A percentile compares a stretch with the other conserved stretches of the same genome.
phyloP scores from a whole-genome alignment of 1,284 basidiomycete species.

The Trichosporon asahii region DNA sequence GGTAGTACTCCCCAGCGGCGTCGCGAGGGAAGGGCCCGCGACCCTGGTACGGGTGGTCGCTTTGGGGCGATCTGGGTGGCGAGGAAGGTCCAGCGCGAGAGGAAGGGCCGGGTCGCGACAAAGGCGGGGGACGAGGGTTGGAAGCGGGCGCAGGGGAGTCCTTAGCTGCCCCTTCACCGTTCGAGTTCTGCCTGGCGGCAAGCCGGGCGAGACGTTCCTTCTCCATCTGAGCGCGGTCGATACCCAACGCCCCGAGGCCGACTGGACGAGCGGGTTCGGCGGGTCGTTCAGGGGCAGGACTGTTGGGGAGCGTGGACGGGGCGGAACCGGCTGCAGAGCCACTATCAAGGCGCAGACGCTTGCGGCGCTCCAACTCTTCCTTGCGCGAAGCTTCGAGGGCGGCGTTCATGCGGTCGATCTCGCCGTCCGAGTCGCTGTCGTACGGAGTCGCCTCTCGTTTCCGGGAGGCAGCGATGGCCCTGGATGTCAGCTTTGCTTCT shows the following conservation, averaged over 20 bases:
- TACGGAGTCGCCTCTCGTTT: not conserved
- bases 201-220: slow-evolving; percentile 44
- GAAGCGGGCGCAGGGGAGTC: not conserved
- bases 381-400: slow-evolving; percentile 25
- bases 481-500: slow-evolving; percentile 14
- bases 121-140: not conserved
- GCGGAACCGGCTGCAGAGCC: slow-evolving; percentile 4
- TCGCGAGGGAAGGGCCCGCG: slow-evolving; percentile 34
- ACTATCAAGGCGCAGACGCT: slow-evolving; percentile 10
- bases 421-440: slow-evolving; percentile 21
- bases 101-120: not conserved
- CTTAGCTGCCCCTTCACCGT: not conserved
- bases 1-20: slow-evolving; percentile 46
- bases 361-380: slow-evolving; percentile 19
- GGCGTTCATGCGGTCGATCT: slow-evolving; percentile 23
- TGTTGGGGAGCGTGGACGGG: not conserved
- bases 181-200: slow-evolving; percentile 21
- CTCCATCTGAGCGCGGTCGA: slow-evolving; percentile 47
- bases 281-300: not conserved
- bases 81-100: not conserved
- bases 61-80: not conserved
- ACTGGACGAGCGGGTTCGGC: not conserved
- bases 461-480: slow-evolving; percentile 40
- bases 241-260: slow-evolving; percentile 23
- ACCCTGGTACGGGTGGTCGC: slow-evolving; percentile 38